Evolutionary conservation across 352 stramenopile genomes (phyloP), one percentile per base, ranked within the genome.

Genomic region (Phytopythium litorale): DNA sequence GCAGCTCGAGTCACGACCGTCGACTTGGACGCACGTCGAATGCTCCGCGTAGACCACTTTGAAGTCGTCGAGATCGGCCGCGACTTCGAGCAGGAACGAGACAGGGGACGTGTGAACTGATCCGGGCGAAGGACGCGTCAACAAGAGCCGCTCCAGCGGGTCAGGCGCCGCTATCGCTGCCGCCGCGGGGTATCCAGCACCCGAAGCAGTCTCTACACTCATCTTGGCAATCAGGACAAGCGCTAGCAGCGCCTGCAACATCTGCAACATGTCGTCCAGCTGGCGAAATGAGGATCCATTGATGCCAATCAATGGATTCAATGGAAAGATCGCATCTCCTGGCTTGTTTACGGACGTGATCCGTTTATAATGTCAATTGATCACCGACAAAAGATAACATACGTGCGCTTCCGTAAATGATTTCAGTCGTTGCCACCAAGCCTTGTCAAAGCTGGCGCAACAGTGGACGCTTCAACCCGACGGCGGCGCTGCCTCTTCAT

Each of bases 21-120:
- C 68, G 23, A 75, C 53, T 43, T 64, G 52, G 35, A 75, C 58
- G 60, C 68, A 75, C 48, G 64, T 6, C 68, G 65, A 75, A 2
- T 62, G 56, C 1, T 35, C 53, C 42, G 49, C 38, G 42, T 75
- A 75, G 21, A 18, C 12, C 1, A 28, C 54, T 57, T 70, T 43
- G 33, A 70, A 23, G n/a, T 42, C 19, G 9, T 40, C 57, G 42
- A 67, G 54, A 30, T 72, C 62, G 3, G 49, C 30, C 3, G 61
- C 0, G 21, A 72, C 4, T 38, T 65, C 49, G 51, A 70, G 62
- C 19, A 63, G 68, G 48, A 75, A 75, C 30, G 19, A 30, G 23
- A 70, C 16, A 8, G 68, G 68, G 25, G 68, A 75, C 54, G 64
- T 72, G 61, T 72, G 64, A 53, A 54, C 57, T 40, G 42, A 55